phyloP scores from a whole-genome alignment of 2,329 filamentous ascomycete species.

The Trichoderma semiorbis region DNA sequence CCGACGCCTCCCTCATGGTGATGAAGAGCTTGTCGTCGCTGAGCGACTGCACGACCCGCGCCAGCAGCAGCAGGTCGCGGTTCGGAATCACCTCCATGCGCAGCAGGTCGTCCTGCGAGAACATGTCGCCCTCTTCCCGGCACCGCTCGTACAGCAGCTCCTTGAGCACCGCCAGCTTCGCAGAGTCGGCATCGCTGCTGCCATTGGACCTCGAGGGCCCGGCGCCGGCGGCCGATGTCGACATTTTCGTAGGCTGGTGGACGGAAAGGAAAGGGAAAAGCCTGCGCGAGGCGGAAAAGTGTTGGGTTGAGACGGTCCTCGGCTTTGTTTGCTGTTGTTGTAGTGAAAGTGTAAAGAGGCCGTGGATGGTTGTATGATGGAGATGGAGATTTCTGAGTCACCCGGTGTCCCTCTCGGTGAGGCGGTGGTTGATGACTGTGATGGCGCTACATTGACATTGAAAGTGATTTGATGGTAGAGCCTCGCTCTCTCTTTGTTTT shows the following conservation, averaged over 20 bases:
- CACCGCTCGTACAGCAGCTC: slow-evolving; percentile 55
- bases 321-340: not conserved
- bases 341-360: not conserved
- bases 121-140: slow-evolving; percentile 49
- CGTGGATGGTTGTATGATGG: not conserved
- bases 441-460: slow-evolving; percentile 2
- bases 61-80: slow-evolving; percentile 51
- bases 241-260: no score
- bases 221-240: slow-evolving; percentile 26
- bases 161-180: slow-evolving; percentile 52
- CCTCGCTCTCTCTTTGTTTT: not conserved
- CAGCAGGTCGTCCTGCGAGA: slow-evolving; percentile 57
- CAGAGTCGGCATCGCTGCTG: slow-evolving; percentile 31
- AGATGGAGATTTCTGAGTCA: not conserved
- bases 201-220: slow-evolving; percentile 22
- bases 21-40: slow-evolving; percentile 59
- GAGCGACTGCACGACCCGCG: slow-evolving; percentile 55
- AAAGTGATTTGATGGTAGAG: not conserved
- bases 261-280: not conserved
- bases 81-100: slow-evolving; percentile 56
- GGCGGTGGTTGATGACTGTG: not conserved
- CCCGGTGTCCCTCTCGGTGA: not conserved
- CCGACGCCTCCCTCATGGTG: slow-evolving; percentile 40
- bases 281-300: not conserved
- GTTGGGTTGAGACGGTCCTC: not conserved